Percentiles rank a stretch among this genome's conserved stretches.
phyloP scores from a whole-genome alignment of 208 protist genomes.

The Wallacemonas sp. region DNA sequence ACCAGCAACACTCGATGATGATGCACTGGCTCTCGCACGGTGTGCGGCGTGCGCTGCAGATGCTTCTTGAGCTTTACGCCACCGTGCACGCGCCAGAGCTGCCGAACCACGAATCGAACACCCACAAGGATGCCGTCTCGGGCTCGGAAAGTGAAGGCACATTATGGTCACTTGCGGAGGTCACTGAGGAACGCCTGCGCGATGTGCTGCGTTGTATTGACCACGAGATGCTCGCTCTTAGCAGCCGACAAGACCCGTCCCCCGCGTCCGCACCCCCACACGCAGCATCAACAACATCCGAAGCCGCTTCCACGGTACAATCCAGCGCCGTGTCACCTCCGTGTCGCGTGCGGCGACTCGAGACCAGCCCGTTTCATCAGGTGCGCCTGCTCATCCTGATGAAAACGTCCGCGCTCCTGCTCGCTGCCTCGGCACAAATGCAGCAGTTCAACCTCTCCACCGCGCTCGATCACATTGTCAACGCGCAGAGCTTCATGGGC shows the following conservation, averaged over 20 bases:
- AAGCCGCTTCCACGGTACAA: no score
- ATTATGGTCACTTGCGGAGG: background rate
- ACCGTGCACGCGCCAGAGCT: constrained; percentile 5
- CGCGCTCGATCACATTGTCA: constrained; percentile 30
- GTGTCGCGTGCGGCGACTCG: background rate
- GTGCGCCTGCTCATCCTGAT: constrained; percentile 57
- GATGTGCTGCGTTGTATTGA: constrained; percentile 26
- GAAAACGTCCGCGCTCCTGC: constrained; percentile 47
- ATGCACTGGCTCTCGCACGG: constrained; percentile 29
- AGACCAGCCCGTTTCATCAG: constrained; percentile 20
- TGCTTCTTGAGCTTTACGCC: constrained; percentile 27
- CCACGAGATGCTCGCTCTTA: constrained; percentile 30
- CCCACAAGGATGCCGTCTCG: background rate
- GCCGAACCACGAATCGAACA: background rate
- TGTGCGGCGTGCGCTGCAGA: constrained; percentile 12
- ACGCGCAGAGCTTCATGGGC: constrained; percentile 42
- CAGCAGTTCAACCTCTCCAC: constrained; percentile 37
- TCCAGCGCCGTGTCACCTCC: background rate
- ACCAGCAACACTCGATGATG: no score
- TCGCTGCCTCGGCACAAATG: constrained; percentile 37
- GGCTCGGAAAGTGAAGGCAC: background rate
- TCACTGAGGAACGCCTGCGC: constrained; percentile 18
- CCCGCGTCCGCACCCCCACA: background rate
- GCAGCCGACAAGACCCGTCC: background rate
- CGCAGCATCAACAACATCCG: no score